phyloP scores from a whole-genome alignment of 805 yeast species.

The Yamadazyma tumulicola region DNA sequence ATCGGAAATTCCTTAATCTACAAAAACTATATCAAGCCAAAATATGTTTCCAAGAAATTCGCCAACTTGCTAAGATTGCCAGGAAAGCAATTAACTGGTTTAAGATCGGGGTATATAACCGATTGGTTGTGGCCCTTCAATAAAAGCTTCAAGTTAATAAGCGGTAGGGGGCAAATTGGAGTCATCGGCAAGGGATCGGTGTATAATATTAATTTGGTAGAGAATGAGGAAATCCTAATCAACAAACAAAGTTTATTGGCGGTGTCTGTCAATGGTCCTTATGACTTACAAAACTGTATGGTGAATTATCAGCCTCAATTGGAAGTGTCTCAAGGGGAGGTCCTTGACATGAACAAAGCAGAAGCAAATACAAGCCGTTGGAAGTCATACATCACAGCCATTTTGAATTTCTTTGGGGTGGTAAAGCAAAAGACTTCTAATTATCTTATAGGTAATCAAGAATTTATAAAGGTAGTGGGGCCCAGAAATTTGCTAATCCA shows the following conservation, averaged over 20 bases:
- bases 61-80: conserved; percentile 19
- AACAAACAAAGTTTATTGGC: conserved; percentile 47
- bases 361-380: background rate
- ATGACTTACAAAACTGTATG: conserved; percentile 42
- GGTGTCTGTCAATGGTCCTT: conserved; percentile 45
- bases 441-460: conserved; percentile 31
- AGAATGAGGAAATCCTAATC: conserved; percentile 47
- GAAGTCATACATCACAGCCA: background rate
- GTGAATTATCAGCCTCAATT: conserved; percentile 15
- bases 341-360: background rate
- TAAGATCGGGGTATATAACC: conserved; percentile 14
- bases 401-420: background rate
- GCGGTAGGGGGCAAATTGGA: conserved; percentile 58
- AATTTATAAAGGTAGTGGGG: conserved; percentile 50
- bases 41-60: conserved; percentile 29
- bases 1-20: conserved; percentile 51
- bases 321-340: background rate
- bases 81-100: conserved; percentile 23
- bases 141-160: conserved; percentile 44
- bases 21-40: conserved; percentile 37
- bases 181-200: conserved; percentile 54
- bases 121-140: conserved; percentile 32
- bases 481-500: conserved; percentile 52
- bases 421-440: conserved; percentile 6
- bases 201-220: conserved; percentile 43